Conservation (phyloP, 192 early-diverging fungal genomes). For the Backusella psychrophila region DNA sequence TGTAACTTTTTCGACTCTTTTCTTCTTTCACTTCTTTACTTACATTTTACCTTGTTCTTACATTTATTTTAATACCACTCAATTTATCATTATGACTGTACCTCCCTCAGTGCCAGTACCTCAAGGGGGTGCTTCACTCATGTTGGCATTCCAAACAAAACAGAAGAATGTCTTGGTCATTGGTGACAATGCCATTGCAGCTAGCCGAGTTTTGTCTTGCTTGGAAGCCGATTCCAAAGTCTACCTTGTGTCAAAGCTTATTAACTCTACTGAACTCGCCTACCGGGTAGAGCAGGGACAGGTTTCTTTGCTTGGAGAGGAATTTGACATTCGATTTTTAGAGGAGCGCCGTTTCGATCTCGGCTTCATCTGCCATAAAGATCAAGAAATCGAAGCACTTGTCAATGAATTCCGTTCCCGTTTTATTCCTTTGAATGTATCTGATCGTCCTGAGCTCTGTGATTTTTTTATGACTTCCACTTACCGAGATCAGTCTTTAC, state of each 20-base stretch:
- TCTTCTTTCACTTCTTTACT: neutral
- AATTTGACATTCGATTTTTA: slow-evolving; percentile 34
- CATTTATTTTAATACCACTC: no score
- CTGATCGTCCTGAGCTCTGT: slow-evolving; percentile 71
- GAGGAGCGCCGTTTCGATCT: slow-evolving; percentile 19
- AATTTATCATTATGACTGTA: neutral
- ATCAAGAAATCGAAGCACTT: slow-evolving; percentile 30
- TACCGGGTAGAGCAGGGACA: slow-evolving; percentile 43
- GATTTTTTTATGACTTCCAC: slow-evolving; percentile 82
- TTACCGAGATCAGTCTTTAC: slow-evolving; percentile 63
- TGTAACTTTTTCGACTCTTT: neutral
- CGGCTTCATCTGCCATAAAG: slow-evolving; percentile 45
- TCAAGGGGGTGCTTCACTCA: slow-evolving; percentile 46
- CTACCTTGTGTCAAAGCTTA: slow-evolving; percentile 43
- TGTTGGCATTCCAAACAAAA: slow-evolving; percentile 57
- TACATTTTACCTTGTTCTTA: neutral
- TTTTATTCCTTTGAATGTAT: slow-evolving; percentile 74
- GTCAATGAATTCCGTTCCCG: slow-evolving; percentile 29
- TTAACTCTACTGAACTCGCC: slow-evolving; percentile 40
- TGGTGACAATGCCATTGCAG: slow-evolving; percentile 62
- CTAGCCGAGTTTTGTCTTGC: slow-evolving; percentile 64
- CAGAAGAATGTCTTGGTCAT: slow-evolving; percentile 63
- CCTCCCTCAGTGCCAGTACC: slow-evolving; percentile 19
- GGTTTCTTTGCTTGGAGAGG: slow-evolving; percentile 37
- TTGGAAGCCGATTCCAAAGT: slow-evolving; percentile 70